Evolutionary conservation across 2,329 filamentous ascomycete species (phyloP).

Genomic region (Niveomyces coronatus): DNA sequence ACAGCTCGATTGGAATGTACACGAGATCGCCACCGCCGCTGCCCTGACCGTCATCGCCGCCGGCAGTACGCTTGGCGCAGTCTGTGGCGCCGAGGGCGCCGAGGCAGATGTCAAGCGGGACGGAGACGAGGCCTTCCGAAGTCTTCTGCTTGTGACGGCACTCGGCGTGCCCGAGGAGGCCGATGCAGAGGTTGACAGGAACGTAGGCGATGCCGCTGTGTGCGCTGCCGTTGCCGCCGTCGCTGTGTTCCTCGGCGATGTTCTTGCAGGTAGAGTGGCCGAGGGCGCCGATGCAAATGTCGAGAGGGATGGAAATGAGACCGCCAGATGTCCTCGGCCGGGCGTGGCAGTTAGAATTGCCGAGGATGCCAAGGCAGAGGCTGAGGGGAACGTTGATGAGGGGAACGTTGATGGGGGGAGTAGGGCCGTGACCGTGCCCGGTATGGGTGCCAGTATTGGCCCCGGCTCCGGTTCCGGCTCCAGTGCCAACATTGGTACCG

Average conservation of each 20-base stretch:
- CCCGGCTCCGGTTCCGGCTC: too few species aligned
- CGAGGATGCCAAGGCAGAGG: constrained; percentile 4
- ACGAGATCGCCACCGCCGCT: too few species aligned
- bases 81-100: too few species aligned
- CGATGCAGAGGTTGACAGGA: constrained; percentile 1
- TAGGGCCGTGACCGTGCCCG: too few species aligned
- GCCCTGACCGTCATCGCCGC: too few species aligned
- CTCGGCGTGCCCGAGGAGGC: not conserved
- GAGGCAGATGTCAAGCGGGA: too few species aligned
- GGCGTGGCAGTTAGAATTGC: not conserved
- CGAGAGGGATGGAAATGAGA: not conserved
- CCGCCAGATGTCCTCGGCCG: not conserved
- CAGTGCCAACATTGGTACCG: too few species aligned
- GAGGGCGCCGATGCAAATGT: constrained; percentile 1
- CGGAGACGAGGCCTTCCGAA: not conserved
- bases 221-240: not conserved
- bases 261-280: not conserved
- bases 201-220: not conserved
- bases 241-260: not conserved
- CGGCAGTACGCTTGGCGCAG: too few species aligned
- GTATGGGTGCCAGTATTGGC: too few species aligned
- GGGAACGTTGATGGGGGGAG: too few species aligned
- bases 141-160: constrained; percentile 3
- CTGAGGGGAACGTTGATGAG: constrained; percentile 1
- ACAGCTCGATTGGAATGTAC: constrained; percentile 3